These are phyloP conservation scores for Paramyrothecium sp. DNA, from an alignment of 2,329 filamentous ascomycete genomes.

Conservation along the genomic window DNA sequence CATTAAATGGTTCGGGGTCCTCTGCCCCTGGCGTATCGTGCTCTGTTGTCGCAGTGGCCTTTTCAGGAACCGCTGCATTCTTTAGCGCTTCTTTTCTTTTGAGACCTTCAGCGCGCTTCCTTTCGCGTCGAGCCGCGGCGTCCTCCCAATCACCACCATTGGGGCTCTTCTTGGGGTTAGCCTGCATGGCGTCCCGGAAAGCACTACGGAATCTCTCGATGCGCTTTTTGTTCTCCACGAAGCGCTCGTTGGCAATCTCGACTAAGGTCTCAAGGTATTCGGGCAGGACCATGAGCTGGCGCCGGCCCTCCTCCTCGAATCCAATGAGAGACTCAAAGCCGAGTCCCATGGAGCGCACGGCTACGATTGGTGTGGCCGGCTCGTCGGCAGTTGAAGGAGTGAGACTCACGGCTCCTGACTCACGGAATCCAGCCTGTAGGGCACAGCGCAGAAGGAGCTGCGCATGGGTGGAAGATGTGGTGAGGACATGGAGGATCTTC, in stretches of 20 bases:
- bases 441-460: slow-evolving; percentile 75
- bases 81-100: slow-evolving; percentile 44
- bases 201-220: slow-evolving; percentile 62
- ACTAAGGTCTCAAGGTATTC: slow-evolving; percentile 68
- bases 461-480: slow-evolving; percentile 72
- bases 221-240: slow-evolving; percentile 65
- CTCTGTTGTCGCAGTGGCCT: not conserved
- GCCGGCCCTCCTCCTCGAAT: slow-evolving; percentile 35
- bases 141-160: slow-evolving; percentile 54
- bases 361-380: slow-evolving; percentile 68
- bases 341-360: slow-evolving; percentile 79
- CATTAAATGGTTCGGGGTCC: not conserved
- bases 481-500: slow-evolving; percentile 86
- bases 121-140: slow-evolving; percentile 46
- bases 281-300: slow-evolving; percentile 56
- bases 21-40: slow-evolving; percentile 11
- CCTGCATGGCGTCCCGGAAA: slow-evolving; percentile 36
- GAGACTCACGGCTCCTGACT: slow-evolving; percentile 79
- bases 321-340: slow-evolving; percentile 81
- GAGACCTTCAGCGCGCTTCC: slow-evolving; percentile 59
- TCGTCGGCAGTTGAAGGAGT: slow-evolving; percentile 29
- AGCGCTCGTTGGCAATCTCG: slow-evolving; percentile 71
- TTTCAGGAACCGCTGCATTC: slow-evolving; percentile 3
- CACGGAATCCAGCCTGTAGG: slow-evolving; percentile 80
- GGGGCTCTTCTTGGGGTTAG: slow-evolving; percentile 20